Evolutionary conservation across 116 monocot species (phyloP).

Genomic region (Thalassia testudinum): DNA sequence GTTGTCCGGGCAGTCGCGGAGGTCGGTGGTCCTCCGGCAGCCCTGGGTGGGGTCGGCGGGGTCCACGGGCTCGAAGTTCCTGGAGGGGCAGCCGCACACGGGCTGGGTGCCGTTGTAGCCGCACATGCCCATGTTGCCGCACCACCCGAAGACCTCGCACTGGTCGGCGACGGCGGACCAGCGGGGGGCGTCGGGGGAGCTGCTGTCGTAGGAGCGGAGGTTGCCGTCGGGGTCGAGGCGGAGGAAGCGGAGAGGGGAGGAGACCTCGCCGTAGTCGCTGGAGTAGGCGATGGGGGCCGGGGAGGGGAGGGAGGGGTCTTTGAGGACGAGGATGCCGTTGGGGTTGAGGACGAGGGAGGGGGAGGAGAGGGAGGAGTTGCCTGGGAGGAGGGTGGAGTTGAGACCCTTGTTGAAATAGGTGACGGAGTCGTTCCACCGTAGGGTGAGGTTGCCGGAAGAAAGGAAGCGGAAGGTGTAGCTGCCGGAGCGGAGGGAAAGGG

Average conservation of each 20-base stretch:
- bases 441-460: constrained; percentile 37
- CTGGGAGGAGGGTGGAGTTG: constrained; percentile 28
- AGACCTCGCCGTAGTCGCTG: constrained; percentile 53
- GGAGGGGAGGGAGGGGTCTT: constrained; percentile 13
- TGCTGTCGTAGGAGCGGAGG: constrained; percentile 51
- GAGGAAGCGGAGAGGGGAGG: constrained; percentile 23
- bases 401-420: constrained; percentile 48
- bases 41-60: constrained; percentile 29
- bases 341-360: constrained; percentile 32
- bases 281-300: constrained; percentile 44
- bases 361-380: constrained; percentile 20
- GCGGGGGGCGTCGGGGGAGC: constrained; percentile 4
- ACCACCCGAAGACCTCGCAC: constrained; percentile 81
- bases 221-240: constrained; percentile 57
- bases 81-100: constrained; percentile 63
- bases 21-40: constrained; percentile 28
- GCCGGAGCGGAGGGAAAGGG: constrained; percentile 23
- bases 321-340: constrained; percentile 39
- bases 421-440: constrained; percentile 28
- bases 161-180: constrained; percentile 73
- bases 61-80: constrained; percentile 35
- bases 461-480: constrained; percentile 44
- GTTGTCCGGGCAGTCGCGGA: constrained; percentile 37
- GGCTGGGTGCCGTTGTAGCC: constrained; percentile 53
- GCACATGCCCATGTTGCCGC: constrained; percentile 69